Conservation (phyloP, 139 green algal genomes). For the Tetradesmus lagerheimii region DNA sequence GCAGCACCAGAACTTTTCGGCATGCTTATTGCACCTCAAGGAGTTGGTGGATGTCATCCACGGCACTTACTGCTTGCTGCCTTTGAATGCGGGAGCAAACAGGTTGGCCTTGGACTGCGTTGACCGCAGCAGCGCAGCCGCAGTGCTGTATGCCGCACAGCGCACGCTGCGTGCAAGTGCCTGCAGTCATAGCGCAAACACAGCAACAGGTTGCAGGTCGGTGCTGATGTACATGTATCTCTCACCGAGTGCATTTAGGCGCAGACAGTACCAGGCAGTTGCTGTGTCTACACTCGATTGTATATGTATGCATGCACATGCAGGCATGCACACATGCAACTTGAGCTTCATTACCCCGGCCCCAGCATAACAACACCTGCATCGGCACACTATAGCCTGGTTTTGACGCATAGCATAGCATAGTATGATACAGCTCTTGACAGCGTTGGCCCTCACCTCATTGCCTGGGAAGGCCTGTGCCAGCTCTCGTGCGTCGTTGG, state of each 20-base stretch:
- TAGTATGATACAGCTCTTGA: too few species aligned
- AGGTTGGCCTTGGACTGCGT: slow-evolving; percentile 27
- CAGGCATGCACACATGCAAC: background rate
- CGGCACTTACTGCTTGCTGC: slow-evolving; percentile 30
- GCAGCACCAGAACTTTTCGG: too few species aligned
- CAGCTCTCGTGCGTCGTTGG: slow-evolving; percentile 15
- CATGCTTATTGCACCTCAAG: too few species aligned
- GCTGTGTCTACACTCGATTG: background rate
- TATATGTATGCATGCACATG: too few species aligned
- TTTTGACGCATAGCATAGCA: too few species aligned
- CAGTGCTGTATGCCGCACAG: slow-evolving; percentile 11
- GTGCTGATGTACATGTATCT: background rate
- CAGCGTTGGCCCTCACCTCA: slow-evolving; percentile 7
- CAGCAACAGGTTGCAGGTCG: background rate
- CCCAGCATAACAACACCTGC: background rate
- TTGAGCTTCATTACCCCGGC: background rate
- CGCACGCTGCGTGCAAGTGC: slow-evolving; percentile 16
- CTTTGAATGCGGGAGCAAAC: slow-evolving; percentile 29
- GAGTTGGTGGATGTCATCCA: too few species aligned
- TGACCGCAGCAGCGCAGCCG: slow-evolving; percentile 2
- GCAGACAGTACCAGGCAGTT: background rate
- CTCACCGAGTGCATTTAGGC: background rate
- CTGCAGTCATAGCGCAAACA: background rate
- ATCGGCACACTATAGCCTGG: too few species aligned
- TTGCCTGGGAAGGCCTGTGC: background rate